Conservation (phyloP, 192 early-diverging fungal species). For the Globomyces pollinis-pini region DNA sequence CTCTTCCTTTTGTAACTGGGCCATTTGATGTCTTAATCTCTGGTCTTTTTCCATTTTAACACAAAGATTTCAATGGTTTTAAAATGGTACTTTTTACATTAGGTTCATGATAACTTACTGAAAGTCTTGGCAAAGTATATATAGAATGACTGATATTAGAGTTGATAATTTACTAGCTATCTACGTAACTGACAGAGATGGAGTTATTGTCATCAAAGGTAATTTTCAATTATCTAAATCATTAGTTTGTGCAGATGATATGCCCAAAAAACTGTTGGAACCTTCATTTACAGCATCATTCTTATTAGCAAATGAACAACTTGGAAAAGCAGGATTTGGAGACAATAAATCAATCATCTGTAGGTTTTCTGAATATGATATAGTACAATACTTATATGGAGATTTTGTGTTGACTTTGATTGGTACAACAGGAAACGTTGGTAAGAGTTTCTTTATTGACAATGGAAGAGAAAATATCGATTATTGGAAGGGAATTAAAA, state of each 20-base stretch:
- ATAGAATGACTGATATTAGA: too few relatives aligned
- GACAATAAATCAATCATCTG: slow-evolving; percentile 1
- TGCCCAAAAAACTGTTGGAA: slow-evolving; percentile 9
- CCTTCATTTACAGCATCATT: slow-evolving; percentile 10
- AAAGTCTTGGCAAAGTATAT: too few relatives aligned
- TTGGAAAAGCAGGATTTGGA: neutral
- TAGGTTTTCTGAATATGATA: slow-evolving; percentile 3
- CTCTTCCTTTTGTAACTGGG: too few relatives aligned
- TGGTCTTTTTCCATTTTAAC: too few relatives aligned
- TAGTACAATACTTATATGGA: slow-evolving; percentile 4
- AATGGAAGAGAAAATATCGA: slow-evolving; percentile 3
- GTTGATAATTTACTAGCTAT: slow-evolving; percentile 7
- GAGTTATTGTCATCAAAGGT: slow-evolving; percentile 10
- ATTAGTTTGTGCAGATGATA: slow-evolving; percentile 5
- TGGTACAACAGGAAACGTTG: slow-evolving; percentile 1
- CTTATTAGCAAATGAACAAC: neutral
- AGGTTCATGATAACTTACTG: too few relatives aligned
- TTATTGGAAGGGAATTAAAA: neutral
- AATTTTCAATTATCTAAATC: neutral
- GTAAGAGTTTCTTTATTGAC: too few relatives aligned
- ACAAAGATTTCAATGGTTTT: too few relatives aligned
- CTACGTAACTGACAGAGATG: slow-evolving; percentile 6
- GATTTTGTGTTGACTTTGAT: slow-evolving; percentile 7
- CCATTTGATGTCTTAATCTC: too few relatives aligned
- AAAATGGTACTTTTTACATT: too few relatives aligned